Percentiles rank a stretch among this genome's conserved stretches.
phyloP scores from a whole-genome alignment of 805 yeast species.

The Candida silvatica region DNA sequence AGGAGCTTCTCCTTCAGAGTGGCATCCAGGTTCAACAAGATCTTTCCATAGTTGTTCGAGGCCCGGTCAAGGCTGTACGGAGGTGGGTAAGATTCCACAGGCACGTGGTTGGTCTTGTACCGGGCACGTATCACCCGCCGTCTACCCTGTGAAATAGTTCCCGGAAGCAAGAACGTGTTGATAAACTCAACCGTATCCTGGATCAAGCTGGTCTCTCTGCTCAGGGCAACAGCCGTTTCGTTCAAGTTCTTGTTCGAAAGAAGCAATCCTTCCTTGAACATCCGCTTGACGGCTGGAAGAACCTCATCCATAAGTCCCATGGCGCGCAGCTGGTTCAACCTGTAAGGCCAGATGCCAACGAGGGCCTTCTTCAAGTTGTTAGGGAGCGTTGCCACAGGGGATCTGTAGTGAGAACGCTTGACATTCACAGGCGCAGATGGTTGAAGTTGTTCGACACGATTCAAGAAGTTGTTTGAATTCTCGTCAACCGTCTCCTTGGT shows the following conservation, averaged over 20 bases:
- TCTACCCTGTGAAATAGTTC: slow-evolving; percentile 10
- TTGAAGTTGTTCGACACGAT: no score
- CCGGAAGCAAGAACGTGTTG: slow-evolving; percentile 20
- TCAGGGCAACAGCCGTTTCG: slow-evolving; percentile 18
- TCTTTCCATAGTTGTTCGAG: no score
- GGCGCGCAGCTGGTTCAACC: slow-evolving; percentile 20
- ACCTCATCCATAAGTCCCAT: slow-evolving; percentile 14
- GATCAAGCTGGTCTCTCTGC: slow-evolving; percentile 12
- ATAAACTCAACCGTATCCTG: slow-evolving; percentile 18
- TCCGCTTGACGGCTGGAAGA: slow-evolving; percentile 9
- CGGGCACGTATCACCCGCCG: slow-evolving; percentile 6
- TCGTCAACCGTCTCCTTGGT: no score
- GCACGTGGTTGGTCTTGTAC: slow-evolving; percentile 7
- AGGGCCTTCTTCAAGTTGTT: slow-evolving; percentile 19
- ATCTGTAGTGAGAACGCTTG: no score
- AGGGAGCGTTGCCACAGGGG: no score
- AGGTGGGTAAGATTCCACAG: no score
- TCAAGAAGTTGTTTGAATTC: no score
- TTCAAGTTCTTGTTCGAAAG: slow-evolving; percentile 20
- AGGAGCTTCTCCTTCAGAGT: slow-evolving; percentile 7
- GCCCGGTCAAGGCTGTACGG: no score
- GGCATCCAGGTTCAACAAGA: slow-evolving; percentile 11
- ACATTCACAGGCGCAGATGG: no score
- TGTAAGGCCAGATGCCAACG: slow-evolving; percentile 21
- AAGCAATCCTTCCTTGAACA: slow-evolving; percentile 17